Evolutionary conservation across 169 alveolate genomes (phyloP).

Genomic region (Plasmodium fragile): DNA sequence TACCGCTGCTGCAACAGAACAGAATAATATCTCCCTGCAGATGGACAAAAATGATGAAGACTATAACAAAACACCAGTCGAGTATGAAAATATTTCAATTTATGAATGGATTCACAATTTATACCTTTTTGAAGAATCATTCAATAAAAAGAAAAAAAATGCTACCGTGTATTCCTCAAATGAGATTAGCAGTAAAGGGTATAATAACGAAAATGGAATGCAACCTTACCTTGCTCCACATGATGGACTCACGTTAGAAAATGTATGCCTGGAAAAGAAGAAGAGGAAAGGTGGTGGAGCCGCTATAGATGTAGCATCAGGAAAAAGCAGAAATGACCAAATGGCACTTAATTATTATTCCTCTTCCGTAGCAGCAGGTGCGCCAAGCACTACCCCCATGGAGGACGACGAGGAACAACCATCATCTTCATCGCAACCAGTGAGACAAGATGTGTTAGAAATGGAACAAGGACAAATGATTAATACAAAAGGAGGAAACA

Average conservation of each 20-base stretch:
- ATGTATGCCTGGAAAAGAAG: background rate
- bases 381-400: background rate
- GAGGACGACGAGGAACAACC: background rate
- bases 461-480: background rate
- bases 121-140: conserved; percentile 64
- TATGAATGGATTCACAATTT: conserved; percentile 72
- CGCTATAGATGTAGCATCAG: background rate
- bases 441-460: background rate
- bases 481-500: background rate
- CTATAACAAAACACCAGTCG: background rate
- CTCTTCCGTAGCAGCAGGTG: background rate
- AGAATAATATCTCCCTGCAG: conserved; percentile 9
- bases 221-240: background rate
- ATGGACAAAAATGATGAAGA: conserved; percentile 12
- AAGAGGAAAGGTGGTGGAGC: background rate
- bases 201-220: background rate
- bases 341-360: background rate
- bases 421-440: background rate
- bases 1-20: background rate
- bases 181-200: background rate
- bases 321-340: background rate
- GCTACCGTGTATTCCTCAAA: conserved; percentile 17
- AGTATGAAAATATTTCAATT: conserved; percentile 61
- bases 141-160: conserved; percentile 64
- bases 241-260: background rate